Percentiles rank a stretch among this genome's conserved stretches.
Evolutionary conservation across 73 alveolate genomes (phyloP).

Genomic region (Strombidium stylifer): DNA sequence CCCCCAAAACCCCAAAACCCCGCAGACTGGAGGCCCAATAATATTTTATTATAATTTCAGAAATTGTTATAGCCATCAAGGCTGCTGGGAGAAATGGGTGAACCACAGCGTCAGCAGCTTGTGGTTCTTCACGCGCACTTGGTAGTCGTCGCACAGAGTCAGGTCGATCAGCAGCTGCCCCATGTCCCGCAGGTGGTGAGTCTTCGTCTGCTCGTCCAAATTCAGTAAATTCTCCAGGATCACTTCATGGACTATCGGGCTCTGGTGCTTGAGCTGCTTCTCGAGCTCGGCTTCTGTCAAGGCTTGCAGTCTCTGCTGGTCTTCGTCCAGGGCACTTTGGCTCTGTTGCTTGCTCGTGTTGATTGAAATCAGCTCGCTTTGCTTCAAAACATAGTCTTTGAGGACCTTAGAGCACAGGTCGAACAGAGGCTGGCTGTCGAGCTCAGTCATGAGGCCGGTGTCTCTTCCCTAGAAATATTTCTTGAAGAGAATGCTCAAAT

Average conservation of each 20-base stretch:
- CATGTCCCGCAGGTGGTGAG: slow-evolving; percentile 16
- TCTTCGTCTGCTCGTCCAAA: slow-evolving; percentile 20
- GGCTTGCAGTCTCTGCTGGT: slow-evolving; percentile 3
- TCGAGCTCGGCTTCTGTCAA: slow-evolving; percentile 50
- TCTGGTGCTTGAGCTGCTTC: slow-evolving; percentile 32
- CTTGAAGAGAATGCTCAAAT: slow-evolving; percentile 31
- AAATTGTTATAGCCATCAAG: no score
- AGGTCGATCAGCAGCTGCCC: slow-evolving; percentile 47
- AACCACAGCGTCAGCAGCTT: slow-evolving; percentile 30
- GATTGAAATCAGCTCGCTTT: slow-evolving; percentile 38
- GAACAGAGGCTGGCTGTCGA: slow-evolving; percentile 22
- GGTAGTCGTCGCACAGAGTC: slow-evolving; percentile 42
- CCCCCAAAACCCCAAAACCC: no score
- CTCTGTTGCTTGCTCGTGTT: slow-evolving; percentile 29
- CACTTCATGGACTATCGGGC: slow-evolving; percentile 40
- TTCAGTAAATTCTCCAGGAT: slow-evolving; percentile 34
- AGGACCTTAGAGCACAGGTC: slow-evolving; percentile 47
- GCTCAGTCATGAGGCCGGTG: slow-evolving; percentile 4
- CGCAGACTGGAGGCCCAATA: no score
- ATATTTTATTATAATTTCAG: no score
- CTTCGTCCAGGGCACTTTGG: slow-evolving; percentile 20
- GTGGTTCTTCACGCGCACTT: slow-evolving; percentile 32
- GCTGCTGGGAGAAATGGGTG: slow-evolving; percentile 6
- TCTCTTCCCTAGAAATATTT: slow-evolving; percentile 44
- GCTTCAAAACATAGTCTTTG: slow-evolving; percentile 35